Percentiles rank a stretch among this genome's conserved stretches.
Conservation (phyloP, 2,329 filamentous ascomycete genomes). For the Trichophyton equinum region DNA sequence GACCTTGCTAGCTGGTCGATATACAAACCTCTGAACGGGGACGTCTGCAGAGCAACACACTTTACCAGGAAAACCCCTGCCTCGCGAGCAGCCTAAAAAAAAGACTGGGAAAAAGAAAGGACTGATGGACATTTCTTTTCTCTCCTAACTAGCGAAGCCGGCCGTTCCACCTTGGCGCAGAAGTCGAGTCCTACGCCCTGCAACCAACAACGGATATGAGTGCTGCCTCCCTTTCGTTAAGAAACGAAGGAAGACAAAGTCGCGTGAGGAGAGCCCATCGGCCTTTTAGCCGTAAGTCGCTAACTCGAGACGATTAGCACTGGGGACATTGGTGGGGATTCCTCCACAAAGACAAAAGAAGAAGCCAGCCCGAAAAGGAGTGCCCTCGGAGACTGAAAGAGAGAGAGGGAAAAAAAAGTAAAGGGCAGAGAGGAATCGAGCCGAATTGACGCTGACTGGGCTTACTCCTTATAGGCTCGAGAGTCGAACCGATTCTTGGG, state of each 20-base stretch:
- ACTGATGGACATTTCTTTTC: background rate
- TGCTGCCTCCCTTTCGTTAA: background rate
- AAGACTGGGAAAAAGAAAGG: background rate
- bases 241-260: background rate
- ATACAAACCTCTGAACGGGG: background rate
- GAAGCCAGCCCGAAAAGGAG: background rate
- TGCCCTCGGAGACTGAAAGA: background rate
- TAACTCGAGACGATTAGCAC: background rate
- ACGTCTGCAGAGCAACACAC: background rate
- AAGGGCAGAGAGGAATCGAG: background rate
- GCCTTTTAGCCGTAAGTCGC: background rate
- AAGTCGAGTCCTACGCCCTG: background rate
- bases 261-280: background rate
- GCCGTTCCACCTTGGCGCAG: background rate
- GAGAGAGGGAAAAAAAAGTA: background rate
- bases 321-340: background rate
- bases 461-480: background rate
- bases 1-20: background rate
- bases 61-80: background rate
- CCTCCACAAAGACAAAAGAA: background rate
- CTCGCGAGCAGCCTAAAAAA: background rate
- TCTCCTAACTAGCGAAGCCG: background rate
- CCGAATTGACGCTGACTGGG: background rate
- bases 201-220: background rate
- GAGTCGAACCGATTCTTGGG: background rate